A percentile compares a stretch with the other conserved stretches of the same genome.
Conservation (phyloP, 257 asterid genomes). For the Knoxia roxburghii region DNA sequence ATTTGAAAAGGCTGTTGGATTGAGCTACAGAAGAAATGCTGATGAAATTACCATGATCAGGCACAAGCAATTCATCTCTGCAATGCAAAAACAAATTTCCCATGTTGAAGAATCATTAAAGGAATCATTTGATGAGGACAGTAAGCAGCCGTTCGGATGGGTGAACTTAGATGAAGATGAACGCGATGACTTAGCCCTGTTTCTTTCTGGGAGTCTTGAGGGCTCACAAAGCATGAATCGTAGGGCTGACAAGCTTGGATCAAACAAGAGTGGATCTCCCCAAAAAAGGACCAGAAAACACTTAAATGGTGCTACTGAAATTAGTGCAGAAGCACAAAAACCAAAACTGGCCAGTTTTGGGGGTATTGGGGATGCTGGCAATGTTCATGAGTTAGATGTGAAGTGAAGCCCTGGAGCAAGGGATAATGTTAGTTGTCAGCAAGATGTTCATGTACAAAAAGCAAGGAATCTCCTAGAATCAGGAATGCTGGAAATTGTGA, state of each 20-base stretch:
- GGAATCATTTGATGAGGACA: conserved; percentile 47
- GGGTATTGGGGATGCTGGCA: conserved; percentile 17
- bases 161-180: conserved; percentile 66
- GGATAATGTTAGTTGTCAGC: conserved; percentile 25
- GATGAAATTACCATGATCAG: conserved; percentile 60
- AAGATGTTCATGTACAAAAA: conserved; percentile 34
- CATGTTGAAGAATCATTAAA: conserved; percentile 51
- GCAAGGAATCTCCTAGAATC: conserved; percentile 29
- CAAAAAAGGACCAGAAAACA: conserved; percentile 27
- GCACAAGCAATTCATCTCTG: conserved; percentile 69
- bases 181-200: conserved; percentile 63
- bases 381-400: conserved; percentile 26
- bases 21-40: conserved; percentile 61
- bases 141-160: conserved; percentile 66
- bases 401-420: conserved; percentile 20
- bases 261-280: conserved; percentile 20
- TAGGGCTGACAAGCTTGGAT: conserved; percentile 23
- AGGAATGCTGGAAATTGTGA: conserved; percentile 49
- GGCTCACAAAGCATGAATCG: conserved; percentile 29
- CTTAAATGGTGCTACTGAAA: conserved; percentile 15
- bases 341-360: conserved; percentile 18
- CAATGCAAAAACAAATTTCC: conserved; percentile 60
- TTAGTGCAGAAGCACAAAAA: conserved; percentile 18
- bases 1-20: conserved; percentile 75
- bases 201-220: conserved; percentile 60